Percentiles rank a stretch among this genome's conserved stretches.
Evolutionary conservation across 192 early-diverging fungal species (phyloP).

Genomic region (Backusella mclennaniae): DNA sequence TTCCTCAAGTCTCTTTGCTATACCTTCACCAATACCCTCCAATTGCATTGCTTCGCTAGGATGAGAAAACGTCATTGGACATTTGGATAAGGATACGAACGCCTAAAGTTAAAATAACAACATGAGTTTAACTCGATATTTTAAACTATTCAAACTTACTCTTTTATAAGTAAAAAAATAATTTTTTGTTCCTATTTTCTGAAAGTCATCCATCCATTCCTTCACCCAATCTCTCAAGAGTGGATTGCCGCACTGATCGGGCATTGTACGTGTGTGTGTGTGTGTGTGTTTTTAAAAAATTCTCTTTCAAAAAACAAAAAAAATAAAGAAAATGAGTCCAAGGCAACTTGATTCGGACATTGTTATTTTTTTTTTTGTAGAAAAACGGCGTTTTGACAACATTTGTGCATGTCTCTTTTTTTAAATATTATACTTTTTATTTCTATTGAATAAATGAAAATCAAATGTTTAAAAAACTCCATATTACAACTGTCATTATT

Average conservation of each 20-base stretch:
- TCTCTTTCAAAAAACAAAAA: no score
- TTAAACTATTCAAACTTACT: conserved; percentile 18
- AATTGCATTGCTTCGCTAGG: conserved; percentile 59
- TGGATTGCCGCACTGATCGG: conserved; percentile 60
- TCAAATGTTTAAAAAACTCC: neutral
- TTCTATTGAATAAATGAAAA: neutral
- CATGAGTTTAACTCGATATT: neutral
- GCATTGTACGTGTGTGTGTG: neutral
- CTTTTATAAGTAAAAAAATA: conserved; percentile 59
- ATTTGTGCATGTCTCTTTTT: no score
- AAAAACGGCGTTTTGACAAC: no score
- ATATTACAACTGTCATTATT: neutral
- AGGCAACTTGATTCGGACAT: no score
- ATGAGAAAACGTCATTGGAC: conserved; percentile 58
- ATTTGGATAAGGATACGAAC: conserved; percentile 56
- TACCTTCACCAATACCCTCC: conserved; percentile 61
- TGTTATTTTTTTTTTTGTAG: no score
- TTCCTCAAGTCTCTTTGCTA: conserved; percentile 51
- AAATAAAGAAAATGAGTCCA: no score
- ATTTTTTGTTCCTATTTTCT: conserved; percentile 40
- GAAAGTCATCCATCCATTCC: conserved; percentile 65
- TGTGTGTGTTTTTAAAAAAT: neutral
- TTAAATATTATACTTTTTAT: neutral
- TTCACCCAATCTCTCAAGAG: conserved; percentile 63
- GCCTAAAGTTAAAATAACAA: conserved; percentile 40